Base-by-base conservation (phyloP, 2,329 filamentous ascomycete genomes). In the Pyrenochaeta sp. region DNA sequence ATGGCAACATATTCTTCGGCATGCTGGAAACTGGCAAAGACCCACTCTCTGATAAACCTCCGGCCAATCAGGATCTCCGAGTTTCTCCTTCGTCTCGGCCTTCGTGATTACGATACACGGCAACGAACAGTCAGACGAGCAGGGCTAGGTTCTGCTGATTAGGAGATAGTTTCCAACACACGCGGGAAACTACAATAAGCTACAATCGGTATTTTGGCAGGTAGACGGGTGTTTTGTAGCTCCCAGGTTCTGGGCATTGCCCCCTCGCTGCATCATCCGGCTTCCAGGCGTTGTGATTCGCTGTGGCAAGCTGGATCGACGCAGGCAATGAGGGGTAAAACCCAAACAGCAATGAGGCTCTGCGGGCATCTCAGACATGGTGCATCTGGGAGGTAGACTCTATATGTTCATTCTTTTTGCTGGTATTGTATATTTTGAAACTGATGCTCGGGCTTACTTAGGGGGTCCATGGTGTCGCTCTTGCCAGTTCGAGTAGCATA, bases 61-160 rank as follows among this genome's bases (percentile, higher is more conserved):
- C 28, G 28, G 58, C 68, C 67, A 71, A 71, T 69, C 61, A 69
- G 22, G 30, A 5, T 8, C 40, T 10, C 37, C 9, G 10, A 22
- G 50, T 46, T 47, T 34, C 37, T 44, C 32, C 37, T 39, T 30
- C 50, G 57, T 68, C 68, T 61, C 55, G 68, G 63, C 59, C 59
- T 53, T 58, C 27, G 51, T 56, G 67, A 65, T 71, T 65, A 68
- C 68, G 58, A 34, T 19, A 64, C 62, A 67, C 57, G 12, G 54
- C 37, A 42, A 56, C 45, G 46, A 48, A 22, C 3, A 10, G 39
- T 32, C 57, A 54, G 57, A 58, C 40, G 43, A 36, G 39, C 39
- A 45, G 49, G 53, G 59, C 52, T 55, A 58, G 44, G 43, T 55
- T 55, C 52, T 56, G 61, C 61, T 63, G 64, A 61, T 50, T 27